phyloP scores from a whole-genome alignment of 2,329 filamentous ascomycete species.

The Alternaria sp. region DNA sequence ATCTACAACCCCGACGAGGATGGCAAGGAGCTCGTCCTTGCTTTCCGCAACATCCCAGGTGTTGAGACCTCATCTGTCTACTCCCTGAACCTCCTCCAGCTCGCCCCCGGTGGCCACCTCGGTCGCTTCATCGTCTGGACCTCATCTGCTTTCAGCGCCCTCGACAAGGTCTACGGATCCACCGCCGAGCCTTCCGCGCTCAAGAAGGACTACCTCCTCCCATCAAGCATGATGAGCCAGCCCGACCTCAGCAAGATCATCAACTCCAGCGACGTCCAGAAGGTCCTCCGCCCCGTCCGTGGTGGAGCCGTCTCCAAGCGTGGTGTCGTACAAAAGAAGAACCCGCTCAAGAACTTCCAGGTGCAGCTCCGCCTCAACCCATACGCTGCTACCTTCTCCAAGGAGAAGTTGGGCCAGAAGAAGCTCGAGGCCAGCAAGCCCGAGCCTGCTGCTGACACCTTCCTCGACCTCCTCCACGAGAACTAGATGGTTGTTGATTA shows the following conservation, averaged over 20 bases:
- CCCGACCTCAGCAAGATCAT: slow-evolving; percentile 96
- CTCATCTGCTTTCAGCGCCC: slow-evolving; percentile 93
- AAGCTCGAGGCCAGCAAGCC: slow-evolving; percentile 71
- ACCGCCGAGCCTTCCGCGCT: slow-evolving; percentile 87
- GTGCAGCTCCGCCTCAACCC: slow-evolving; percentile 98
- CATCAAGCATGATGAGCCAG: slow-evolving; percentile 90
- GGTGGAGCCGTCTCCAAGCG: slow-evolving; percentile 91
- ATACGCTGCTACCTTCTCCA: slow-evolving; percentile 89
- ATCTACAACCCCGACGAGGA: slow-evolving; percentile 97
- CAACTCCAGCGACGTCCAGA: slow-evolving; percentile 99
- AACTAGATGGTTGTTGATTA: slow-evolving; percentile 52
- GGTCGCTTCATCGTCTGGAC: slow-evolving; percentile 99
- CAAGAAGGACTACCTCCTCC: slow-evolving; percentile 99
- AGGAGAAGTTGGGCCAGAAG: slow-evolving; percentile 82
- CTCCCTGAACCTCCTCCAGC: slow-evolving; percentile 97
- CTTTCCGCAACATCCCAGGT: slow-evolving; percentile 99
- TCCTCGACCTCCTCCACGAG: slow-evolving; percentile 59
- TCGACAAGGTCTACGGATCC: slow-evolving; percentile 96
- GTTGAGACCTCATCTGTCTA: slow-evolving; percentile 96
- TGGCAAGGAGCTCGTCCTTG: slow-evolving; percentile 90
- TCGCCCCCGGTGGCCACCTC: slow-evolving; percentile 97
- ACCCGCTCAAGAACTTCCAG: slow-evolving; percentile 99
- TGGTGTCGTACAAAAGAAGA: slow-evolving; percentile 97
- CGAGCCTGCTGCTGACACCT: slow-evolving; percentile 60
- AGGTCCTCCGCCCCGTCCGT: slow-evolving; percentile 90